Conservation (phyloP, 176 grass and related monocot species). For the Aegilops speltoides region DNA sequence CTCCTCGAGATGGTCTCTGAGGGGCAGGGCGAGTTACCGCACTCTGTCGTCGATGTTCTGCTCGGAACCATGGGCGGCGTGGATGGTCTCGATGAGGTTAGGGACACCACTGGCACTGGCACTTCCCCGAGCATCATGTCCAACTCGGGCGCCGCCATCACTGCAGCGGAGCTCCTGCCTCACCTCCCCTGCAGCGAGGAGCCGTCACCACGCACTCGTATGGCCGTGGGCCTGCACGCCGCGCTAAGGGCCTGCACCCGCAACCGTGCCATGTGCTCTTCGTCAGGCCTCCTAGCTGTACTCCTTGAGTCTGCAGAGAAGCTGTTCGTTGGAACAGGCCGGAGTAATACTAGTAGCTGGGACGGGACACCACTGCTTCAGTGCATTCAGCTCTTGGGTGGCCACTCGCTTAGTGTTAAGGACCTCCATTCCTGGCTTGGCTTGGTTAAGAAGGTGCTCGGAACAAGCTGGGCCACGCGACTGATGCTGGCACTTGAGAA, state of each 20-base stretch:
- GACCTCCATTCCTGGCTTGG: constrained; percentile 81
- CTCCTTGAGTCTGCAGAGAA: constrained; percentile 69
- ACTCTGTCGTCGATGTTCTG: constrained; percentile 77
- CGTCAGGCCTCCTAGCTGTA: constrained; percentile 57
- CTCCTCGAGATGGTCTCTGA: constrained; percentile 52
- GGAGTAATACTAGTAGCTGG: constrained; percentile 45
- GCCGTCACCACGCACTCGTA: constrained; percentile 80
- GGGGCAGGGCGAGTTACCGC: constrained; percentile 47
- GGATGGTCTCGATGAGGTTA: constrained; percentile 55
- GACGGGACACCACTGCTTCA: constrained; percentile 61
- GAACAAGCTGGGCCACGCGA: constrained; percentile 62
- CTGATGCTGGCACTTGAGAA: constrained; percentile 77
- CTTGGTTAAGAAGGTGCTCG: constrained; percentile 61
- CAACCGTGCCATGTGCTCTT: constrained; percentile 94
- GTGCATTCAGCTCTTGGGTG: constrained; percentile 81
- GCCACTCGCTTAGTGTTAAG: constrained; percentile 65
- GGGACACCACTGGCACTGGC: constrained; percentile 37
- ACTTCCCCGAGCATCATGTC: constrained; percentile 70
- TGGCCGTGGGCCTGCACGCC: constrained; percentile 55
- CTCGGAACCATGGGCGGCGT: constrained; percentile 76
- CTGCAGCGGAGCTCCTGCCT: constrained; percentile 64
- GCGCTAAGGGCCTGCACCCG: constrained; percentile 73
- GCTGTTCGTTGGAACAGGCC: constrained; percentile 48
- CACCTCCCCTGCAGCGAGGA: constrained; percentile 70
- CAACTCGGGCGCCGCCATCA: constrained; percentile 58